Percentiles rank a stretch among this genome's conserved stretches.
These are phyloP conservation scores for Physcia stellaris DNA, from an alignment of 495 filamentous ascomycete species.

Conservation along the genomic window DNA sequence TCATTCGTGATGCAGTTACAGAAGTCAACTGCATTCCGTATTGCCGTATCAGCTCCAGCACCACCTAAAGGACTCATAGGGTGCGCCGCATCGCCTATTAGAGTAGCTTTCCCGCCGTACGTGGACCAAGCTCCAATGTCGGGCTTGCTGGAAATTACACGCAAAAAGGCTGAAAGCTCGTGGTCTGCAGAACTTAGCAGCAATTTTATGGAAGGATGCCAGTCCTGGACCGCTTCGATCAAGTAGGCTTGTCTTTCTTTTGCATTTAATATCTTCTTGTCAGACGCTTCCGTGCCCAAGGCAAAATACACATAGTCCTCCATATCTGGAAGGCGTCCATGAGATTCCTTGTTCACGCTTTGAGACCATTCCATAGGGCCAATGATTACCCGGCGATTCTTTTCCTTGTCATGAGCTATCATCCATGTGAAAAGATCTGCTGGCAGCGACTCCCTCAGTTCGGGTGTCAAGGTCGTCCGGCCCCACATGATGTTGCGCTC, in stretches of 20 bases:
- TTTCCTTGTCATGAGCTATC: conserved; percentile 13
- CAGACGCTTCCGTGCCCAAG: conserved; percentile 10
- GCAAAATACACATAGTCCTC: conserved; percentile 4
- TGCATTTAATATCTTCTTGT: conserved; percentile 11
- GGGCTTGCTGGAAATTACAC: conserved; percentile 42
- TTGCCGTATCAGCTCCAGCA: conserved; percentile 38
- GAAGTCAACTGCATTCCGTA: conserved; percentile 35
- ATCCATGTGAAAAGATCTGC: conserved; percentile 20
- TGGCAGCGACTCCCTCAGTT: conserved; percentile 16
- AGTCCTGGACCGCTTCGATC: conserved; percentile 15
- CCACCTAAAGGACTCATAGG: conserved; percentile 40
- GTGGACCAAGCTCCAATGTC: conserved; percentile 36
- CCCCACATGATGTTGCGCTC: conserved; percentile 39
- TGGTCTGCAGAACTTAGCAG: conserved; percentile 23
- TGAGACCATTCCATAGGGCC: conserved; percentile 30
- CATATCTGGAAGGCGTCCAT: not conserved
- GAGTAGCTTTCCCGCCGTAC: conserved; percentile 33
- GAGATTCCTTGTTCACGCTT: conserved; percentile 11
- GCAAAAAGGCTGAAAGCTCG: conserved; percentile 34
- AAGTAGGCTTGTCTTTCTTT: conserved; percentile 13
- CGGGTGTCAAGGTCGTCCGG: conserved; percentile 31
- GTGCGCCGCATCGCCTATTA: conserved; percentile 41
- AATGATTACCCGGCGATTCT: conserved; percentile 9
- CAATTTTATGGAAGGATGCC: conserved; percentile 21
- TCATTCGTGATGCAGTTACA: too few relatives aligned